Percentiles rank a stretch among this genome's conserved stretches.
These are phyloP conservation scores for Oemleria cerasiformis DNA, from an alignment of 306 rosid species.

Conservation along the genomic window DNA sequence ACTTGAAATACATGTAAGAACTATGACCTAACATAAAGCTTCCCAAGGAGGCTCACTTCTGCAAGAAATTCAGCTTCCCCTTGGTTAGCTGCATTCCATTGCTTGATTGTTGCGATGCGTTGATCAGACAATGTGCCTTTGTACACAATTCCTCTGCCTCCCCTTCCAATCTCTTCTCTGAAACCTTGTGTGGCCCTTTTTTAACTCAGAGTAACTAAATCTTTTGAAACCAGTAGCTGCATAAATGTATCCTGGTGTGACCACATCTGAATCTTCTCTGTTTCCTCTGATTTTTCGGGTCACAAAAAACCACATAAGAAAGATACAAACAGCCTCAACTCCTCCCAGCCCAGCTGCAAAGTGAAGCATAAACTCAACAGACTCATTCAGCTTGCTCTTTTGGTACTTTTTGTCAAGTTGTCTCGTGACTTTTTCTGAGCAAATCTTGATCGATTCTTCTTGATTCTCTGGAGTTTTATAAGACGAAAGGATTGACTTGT, in stretches of 20 bases:
- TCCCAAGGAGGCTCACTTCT: slow-evolving; percentile 53
- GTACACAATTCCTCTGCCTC: slow-evolving; percentile 50
- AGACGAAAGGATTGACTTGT: slow-evolving; percentile 15
- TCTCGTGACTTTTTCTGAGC: not conserved
- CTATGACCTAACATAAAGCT: too few species aligned
- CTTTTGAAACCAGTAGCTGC: slow-evolving; percentile 41
- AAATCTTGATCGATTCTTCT: slow-evolving; percentile 1
- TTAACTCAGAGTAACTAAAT: slow-evolving; percentile 43
- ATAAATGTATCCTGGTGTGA: slow-evolving; percentile 28
- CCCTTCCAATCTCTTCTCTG: slow-evolving; percentile 53
- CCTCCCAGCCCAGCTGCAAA: slow-evolving; percentile 40
- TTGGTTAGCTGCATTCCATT: slow-evolving; percentile 36
- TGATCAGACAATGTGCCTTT: slow-evolving; percentile 42
- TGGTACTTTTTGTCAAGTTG: slow-evolving; percentile 22
- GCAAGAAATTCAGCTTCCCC: slow-evolving; percentile 57
- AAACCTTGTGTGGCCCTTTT: slow-evolving; percentile 51
- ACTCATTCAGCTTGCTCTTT: slow-evolving; percentile 5
- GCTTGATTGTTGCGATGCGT: slow-evolving; percentile 40
- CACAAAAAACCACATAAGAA: slow-evolving; percentile 34
- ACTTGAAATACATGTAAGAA: too few species aligned
- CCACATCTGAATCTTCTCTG: not conserved
- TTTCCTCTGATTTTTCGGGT: slow-evolving; percentile 10
- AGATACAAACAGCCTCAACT: slow-evolving; percentile 31
- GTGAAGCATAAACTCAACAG: slow-evolving; percentile 32
- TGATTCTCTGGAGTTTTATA: not conserved